Percentiles rank a stretch among this genome's conserved stretches.
phyloP scores from a whole-genome alignment of 2,329 filamentous ascomycete species.

The Endocalyx cinctus region DNA sequence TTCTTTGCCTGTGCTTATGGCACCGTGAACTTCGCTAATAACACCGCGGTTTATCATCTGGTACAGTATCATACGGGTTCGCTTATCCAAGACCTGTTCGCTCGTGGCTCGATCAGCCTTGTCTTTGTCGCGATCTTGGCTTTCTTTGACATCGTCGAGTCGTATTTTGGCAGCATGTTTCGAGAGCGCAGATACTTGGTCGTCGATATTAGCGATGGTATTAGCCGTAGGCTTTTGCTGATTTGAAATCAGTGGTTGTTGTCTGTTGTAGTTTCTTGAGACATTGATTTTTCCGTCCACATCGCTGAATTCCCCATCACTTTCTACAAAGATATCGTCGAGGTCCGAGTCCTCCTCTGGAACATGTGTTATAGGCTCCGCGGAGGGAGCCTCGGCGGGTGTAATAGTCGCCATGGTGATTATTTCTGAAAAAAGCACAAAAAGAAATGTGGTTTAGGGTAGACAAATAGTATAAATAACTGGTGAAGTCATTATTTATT shows the following conservation, averaged over 20 bases:
- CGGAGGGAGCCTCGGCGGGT: constrained; percentile 4
- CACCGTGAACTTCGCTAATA: constrained; percentile 88
- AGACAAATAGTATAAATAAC: not conserved
- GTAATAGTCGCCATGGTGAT: not conserved
- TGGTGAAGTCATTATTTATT: no score
- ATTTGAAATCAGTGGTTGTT: constrained; percentile 69
- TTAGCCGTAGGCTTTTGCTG: constrained; percentile 76
- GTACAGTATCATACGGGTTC: constrained; percentile 90
- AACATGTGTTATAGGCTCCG: constrained; percentile 7
- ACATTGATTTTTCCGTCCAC: constrained; percentile 55
- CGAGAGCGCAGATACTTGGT: constrained; percentile 80
- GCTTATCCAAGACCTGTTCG: constrained; percentile 90
- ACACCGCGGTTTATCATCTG: constrained; percentile 93
- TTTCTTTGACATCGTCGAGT: constrained; percentile 61
- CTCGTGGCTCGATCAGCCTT: constrained; percentile 90
- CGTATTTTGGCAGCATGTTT: constrained; percentile 83
- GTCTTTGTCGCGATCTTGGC: constrained; percentile 63
- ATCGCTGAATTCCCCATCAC: constrained; percentile 39
- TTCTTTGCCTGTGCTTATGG: constrained; percentile 94
- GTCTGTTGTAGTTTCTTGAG: constrained; percentile 85
- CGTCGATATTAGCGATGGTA: constrained; percentile 73
- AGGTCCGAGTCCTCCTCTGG: constrained; percentile 30
- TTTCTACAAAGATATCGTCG: constrained; percentile 36
- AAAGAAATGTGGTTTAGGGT: not conserved
- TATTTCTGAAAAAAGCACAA: not conserved